Evolutionary conservation across 2,329 filamentous ascomycete species (phyloP).

Genomic region (Aspergillus luchuensis): DNA sequence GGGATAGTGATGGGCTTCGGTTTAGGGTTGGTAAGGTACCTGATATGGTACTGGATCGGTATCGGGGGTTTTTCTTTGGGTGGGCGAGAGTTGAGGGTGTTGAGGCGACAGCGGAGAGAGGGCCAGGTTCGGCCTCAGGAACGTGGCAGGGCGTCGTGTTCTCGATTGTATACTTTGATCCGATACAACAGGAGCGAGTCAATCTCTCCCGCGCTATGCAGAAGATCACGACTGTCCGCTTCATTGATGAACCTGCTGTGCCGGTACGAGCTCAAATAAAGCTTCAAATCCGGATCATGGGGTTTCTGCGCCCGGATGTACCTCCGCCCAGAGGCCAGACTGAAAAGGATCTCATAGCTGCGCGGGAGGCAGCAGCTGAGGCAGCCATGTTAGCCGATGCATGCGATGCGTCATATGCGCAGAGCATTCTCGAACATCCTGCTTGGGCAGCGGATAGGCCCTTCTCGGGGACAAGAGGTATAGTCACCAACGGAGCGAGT

Average conservation of each 20-base stretch:
- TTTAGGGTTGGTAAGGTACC: slow-evolving; percentile 58
- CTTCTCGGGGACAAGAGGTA: not conserved
- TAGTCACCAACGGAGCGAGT: not conserved
- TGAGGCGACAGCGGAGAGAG: slow-evolving; percentile 9
- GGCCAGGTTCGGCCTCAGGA: slow-evolving; percentile 29
- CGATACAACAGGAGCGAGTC: slow-evolving; percentile 50
- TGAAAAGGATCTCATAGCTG: slow-evolving; percentile 32
- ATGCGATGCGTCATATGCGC: slow-evolving; percentile 42
- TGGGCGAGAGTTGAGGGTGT: slow-evolving; percentile 55
- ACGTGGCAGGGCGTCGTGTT: slow-evolving; percentile 64
- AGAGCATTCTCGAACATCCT: slow-evolving; percentile 40
- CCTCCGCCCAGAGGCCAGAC: slow-evolving; percentile 7
- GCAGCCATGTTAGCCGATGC: slow-evolving; percentile 41
- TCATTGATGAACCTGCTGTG: slow-evolving; percentile 28
- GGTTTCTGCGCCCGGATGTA: slow-evolving; percentile 53
- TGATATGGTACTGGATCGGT: slow-evolving; percentile 55
- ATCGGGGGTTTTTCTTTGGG: slow-evolving; percentile 66
- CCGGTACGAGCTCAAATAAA: slow-evolving; percentile 4
- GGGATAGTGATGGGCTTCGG: slow-evolving; percentile 53
- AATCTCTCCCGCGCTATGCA: slow-evolving; percentile 53
- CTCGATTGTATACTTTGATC: slow-evolving; percentile 49
- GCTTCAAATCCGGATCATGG: slow-evolving; percentile 62
- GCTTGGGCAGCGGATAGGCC: slow-evolving; percentile 40
- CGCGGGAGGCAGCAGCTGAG: slow-evolving; percentile 39
- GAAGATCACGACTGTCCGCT: slow-evolving; percentile 47